Percentiles rank a stretch among this genome's conserved stretches.
Evolutionary conservation across 1,284 basidiomycete species (phyloP).

Genomic region (Cerioporus squamosus): DNA sequence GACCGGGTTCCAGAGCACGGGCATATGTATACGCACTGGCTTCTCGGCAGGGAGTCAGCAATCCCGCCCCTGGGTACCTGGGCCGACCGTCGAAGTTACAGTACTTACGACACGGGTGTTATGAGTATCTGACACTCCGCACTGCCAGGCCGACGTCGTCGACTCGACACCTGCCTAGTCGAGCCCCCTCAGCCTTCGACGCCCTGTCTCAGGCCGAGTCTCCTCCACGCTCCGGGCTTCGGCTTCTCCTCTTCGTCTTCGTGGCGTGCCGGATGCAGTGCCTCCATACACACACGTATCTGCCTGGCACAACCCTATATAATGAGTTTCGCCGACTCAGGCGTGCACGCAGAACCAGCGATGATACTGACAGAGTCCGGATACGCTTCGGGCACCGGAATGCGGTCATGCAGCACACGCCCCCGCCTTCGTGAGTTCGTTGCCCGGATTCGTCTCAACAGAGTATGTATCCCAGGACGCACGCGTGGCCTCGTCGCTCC

Average conservation of each 20-base stretch:
- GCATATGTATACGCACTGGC: neutral
- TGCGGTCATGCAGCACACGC: no score
- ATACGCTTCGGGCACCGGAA: no score
- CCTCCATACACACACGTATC: neutral
- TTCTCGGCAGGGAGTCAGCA: neutral
- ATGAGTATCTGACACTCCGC: no score
- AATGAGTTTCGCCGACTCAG: no score
- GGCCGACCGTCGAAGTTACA: no score
- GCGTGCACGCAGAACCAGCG: no score
- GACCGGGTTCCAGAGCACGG: neutral
- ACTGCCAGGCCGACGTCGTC: no score
- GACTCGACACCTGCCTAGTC: neutral
- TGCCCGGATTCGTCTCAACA: neutral
- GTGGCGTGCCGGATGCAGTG: constrained; percentile 2
- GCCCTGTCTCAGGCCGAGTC: neutral
- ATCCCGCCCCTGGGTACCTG: neutral
- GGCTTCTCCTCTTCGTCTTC: neutral
- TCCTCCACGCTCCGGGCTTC: no score
- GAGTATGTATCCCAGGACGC: neutral
- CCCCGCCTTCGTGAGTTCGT: neutral
- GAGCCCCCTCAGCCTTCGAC: neutral
- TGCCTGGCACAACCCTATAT: neutral
- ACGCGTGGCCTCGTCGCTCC: neutral
- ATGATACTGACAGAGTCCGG: no score
- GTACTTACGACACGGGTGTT: no score